Evolutionary conservation across 257 asterid species (phyloP).

Genomic region (Fraxinus americana): DNA sequence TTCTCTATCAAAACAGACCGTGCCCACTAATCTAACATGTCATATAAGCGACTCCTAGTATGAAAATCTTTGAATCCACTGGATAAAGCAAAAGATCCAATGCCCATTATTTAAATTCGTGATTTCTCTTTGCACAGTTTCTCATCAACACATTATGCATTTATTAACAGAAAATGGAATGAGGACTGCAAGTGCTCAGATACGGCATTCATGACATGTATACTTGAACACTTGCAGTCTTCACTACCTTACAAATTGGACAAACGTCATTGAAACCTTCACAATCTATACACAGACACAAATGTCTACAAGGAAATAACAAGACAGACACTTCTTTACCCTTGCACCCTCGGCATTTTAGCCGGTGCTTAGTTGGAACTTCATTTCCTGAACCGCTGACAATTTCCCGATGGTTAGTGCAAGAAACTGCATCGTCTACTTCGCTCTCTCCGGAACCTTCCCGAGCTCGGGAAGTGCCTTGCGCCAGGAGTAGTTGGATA

Average conservation of each 20-base stretch:
- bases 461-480: slow-evolving; percentile 44
- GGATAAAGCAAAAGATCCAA: neutral
- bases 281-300: slow-evolving; percentile 69
- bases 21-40: no score
- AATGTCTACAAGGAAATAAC: slow-evolving; percentile 68
- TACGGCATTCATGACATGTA: slow-evolving; percentile 46
- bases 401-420: slow-evolving; percentile 42
- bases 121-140: slow-evolving; percentile 25
- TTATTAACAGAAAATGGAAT: slow-evolving; percentile 17
- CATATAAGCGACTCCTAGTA: no score
- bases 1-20: no score
- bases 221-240: slow-evolving; percentile 71
- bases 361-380: slow-evolving; percentile 14
- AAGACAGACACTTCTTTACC: slow-evolving; percentile 42
- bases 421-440: slow-evolving; percentile 65
- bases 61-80: neutral
- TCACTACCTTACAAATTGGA: slow-evolving; percentile 70
- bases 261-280: slow-evolving; percentile 54
- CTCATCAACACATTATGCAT: slow-evolving; percentile 22
- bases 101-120: slow-evolving; percentile 8
- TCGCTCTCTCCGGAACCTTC: slow-evolving; percentile 81
- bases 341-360: slow-evolving; percentile 53
- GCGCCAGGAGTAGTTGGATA: slow-evolving; percentile 63
- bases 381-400: slow-evolving; percentile 28
- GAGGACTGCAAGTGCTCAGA: slow-evolving; percentile 46